phyloP scores from a whole-genome alignment of 2,329 filamentous ascomycete genomes.

The Fusarium stilboides region DNA sequence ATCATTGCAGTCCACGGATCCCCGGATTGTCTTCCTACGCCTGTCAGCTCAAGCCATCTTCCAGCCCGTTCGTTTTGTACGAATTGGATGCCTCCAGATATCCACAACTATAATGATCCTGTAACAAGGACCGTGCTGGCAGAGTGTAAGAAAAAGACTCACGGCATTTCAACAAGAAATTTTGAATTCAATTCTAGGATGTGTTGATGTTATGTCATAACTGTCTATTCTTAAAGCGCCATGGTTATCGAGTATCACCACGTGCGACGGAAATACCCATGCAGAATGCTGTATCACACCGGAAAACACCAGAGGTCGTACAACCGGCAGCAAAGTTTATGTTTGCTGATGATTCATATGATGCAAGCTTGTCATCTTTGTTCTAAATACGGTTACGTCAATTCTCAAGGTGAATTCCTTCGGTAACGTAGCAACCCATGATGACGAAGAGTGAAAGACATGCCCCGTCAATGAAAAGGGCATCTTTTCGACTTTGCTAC shows the following conservation, averaged over 20 bases:
- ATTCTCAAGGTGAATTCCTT: too few relatives aligned
- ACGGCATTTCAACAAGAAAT: background rate
- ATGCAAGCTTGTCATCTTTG: background rate
- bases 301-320: conserved; percentile 9
- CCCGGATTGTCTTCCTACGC: conserved; percentile 28
- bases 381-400: background rate
- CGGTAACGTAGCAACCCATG: too few relatives aligned
- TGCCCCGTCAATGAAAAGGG: background rate
- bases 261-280: background rate
- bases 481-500: background rate
- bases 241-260: conserved; percentile 1
- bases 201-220: background rate
- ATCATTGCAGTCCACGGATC: conserved; percentile 38
- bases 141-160: background rate
- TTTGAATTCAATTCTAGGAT: too few relatives aligned
- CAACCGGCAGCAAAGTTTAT: background rate
- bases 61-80: conserved; percentile 11
- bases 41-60: conserved; percentile 24
- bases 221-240: background rate
- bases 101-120: background rate
- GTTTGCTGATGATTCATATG: background rate
- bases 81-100: conserved; percentile 5
- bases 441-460: background rate
- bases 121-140: background rate
- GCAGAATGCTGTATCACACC: conserved; percentile 5